Evolutionary conservation across 768 basidiomycete species (phyloP), one percentile per base, ranked within the genome.

Genomic region (Pulveroboletus sp.): DNA sequence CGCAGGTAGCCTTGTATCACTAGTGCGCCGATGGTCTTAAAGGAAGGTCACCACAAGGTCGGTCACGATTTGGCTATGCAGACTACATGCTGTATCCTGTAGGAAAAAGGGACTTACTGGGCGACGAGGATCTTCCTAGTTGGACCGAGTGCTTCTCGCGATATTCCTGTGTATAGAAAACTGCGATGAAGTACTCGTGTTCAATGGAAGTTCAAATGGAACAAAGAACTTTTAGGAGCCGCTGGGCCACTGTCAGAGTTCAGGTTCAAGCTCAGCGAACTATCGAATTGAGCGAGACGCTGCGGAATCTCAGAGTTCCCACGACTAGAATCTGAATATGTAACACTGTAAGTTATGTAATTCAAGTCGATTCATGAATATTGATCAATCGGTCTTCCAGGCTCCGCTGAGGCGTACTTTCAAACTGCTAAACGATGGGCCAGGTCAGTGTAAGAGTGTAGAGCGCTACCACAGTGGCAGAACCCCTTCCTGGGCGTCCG

Each of bases 41-140:
- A 51, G 34, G 42, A 24, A 31, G 44, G 47, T 24, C 14, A 19
- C 34, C 46, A 56, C 44, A 50, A 59, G 47, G 53, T 21, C 3
- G n/a, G 33, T 31, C 55, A 44, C 32, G 40, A 42, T 8, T 40
- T 29, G 27, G 12, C 17, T 38, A 31, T 8, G 31, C 14, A 8
- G 17, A 6, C 23, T 21, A 17, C 24, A 60, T 44, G 57, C 44
- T 45, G 53, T 56, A 38, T 42, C 16, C 5, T 6, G 14, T 23
- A 31, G 23, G 39, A 37, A 48, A 13, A 2, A 31, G 10, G 8
- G 36, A 59, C 58, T 47, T 57, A 47, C 45, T 25, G 6, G 48
- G 43, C 35, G 39, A 47, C 37, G 43, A 53, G 20, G 50, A 59
- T 59, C 54, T 32, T 43, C 25, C 47, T 36, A 43, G 40, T 23